These are phyloP conservation scores for Panicum virgatum DNA, from an alignment of 202 grass and related monocot species.

Conservation along the genomic window DNA sequence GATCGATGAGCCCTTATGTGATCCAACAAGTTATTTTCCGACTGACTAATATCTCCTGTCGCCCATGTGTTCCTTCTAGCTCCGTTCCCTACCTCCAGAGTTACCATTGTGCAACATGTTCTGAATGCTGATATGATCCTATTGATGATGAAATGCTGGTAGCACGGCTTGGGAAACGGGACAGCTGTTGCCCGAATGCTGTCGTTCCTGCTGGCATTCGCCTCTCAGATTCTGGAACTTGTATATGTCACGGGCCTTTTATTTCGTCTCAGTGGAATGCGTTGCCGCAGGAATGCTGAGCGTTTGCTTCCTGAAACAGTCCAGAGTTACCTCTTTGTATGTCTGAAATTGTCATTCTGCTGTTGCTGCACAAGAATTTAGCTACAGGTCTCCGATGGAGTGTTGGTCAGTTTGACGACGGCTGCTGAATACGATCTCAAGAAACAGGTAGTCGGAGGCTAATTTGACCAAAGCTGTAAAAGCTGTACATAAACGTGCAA, in stretches of 20 bases:
- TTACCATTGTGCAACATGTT: not conserved
- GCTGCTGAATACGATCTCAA: not conserved
- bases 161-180: not conserved
- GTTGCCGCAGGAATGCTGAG: not conserved
- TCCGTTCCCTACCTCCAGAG: not conserved
- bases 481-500: not conserved
- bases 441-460: not conserved
- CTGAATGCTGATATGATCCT: not conserved
- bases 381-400: not conserved
- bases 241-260: not conserved
- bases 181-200: not conserved
- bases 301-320: not conserved
- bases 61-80: conserved; percentile 8
- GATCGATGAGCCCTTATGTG: not conserved
- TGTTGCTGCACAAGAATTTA: not conserved
- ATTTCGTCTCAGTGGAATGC: not conserved
- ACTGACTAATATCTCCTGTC: not conserved
- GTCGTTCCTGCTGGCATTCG: not conserved
- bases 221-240: not conserved
- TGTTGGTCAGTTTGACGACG: not conserved
- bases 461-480: not conserved
- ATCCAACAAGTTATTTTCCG: not conserved
- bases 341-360: not conserved
- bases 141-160: not conserved
- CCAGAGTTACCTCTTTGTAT: too few relatives aligned